Evolutionary conservation across 805 yeast species (phyloP).

Genomic region (Candida taoyuanica): DNA sequence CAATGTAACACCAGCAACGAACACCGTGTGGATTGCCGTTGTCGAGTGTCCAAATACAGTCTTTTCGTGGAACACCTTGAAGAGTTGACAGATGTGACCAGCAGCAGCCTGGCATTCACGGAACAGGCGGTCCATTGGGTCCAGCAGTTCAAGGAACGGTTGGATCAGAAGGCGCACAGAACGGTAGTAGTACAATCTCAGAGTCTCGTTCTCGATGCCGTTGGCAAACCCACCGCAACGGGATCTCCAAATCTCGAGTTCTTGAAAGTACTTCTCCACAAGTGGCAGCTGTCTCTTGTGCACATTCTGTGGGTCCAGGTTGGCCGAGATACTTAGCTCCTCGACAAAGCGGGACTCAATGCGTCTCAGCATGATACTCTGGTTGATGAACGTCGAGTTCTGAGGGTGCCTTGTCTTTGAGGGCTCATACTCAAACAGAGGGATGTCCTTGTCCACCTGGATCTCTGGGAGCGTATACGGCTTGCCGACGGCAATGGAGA

Average conservation of each 20-base stretch:
- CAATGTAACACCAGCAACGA: constrained; percentile 64
- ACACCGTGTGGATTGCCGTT: constrained; percentile 61
- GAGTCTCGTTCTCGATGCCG: constrained; percentile 55
- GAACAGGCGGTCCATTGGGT: constrained; percentile 56
- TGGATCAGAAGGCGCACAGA: constrained; percentile 57
- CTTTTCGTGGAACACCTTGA: constrained; percentile 58
- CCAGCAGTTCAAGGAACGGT: constrained; percentile 57
- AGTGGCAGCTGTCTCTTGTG: constrained; percentile 39
- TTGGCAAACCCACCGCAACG: constrained; percentile 43
- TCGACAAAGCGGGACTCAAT: constrained; percentile 59
- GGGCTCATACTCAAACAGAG: constrained; percentile 45
- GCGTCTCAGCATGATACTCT: constrained; percentile 50
- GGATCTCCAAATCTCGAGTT: constrained; percentile 53
- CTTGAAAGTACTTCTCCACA: constrained; percentile 49
- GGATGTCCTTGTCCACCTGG: constrained; percentile 43
- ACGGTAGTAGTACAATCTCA: constrained; percentile 54
- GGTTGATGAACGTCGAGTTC: constrained; percentile 42
- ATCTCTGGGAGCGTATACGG: constrained; percentile 50
- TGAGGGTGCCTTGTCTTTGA: constrained; percentile 28
- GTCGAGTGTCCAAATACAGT: constrained; percentile 62
- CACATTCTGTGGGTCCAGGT: constrained; percentile 20
- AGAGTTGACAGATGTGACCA: constrained; percentile 62
- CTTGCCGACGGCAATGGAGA: constrained; percentile 57
- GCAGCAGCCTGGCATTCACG: constrained; percentile 69
- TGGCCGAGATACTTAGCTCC: constrained; percentile 37